phyloP scores from a whole-genome alignment of 768 basidiomycete genomes.

The Xerocomus spinulosus region DNA sequence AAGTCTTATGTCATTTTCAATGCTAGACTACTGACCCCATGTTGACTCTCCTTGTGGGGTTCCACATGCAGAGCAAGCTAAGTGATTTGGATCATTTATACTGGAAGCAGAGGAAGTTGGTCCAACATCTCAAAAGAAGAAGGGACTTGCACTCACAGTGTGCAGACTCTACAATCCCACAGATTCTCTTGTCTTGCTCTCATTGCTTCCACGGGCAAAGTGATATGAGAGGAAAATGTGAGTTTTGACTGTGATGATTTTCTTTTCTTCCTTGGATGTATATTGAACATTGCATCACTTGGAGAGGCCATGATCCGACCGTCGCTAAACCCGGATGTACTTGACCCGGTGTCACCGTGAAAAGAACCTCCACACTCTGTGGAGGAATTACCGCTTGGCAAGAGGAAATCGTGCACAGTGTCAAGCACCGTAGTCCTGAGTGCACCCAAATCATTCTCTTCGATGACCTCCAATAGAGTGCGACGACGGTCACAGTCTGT shows the following conservation, averaged over 20 bases:
- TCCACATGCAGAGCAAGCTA: conserved; percentile 60
- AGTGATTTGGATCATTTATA: conserved; percentile 46
- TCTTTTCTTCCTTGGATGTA: conserved; percentile 16
- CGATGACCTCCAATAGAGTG: conserved; percentile 45
- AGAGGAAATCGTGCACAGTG: conserved; percentile 50
- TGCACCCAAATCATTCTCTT: conserved; percentile 39
- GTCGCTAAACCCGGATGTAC: not conserved
- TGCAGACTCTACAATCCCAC: conserved; percentile 62
- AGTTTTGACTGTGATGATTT: conserved; percentile 20
- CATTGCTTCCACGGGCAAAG: not conserved
- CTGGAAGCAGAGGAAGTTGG: conserved; percentile 31
- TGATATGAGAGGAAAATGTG: not conserved
- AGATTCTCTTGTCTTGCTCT: conserved; percentile 35
- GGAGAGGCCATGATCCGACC: not conserved
- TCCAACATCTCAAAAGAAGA: not conserved
- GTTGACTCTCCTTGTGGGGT: conserved; percentile 44
- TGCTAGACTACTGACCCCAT: not conserved
- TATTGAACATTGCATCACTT: not conserved
- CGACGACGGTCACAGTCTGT: conserved; percentile 49
- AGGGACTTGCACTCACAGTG: conserved; percentile 44
- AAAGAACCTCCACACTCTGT: conserved; percentile 1
- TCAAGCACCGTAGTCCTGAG: conserved; percentile 42
- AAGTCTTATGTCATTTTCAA: not conserved
- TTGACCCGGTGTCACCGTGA: not conserved
- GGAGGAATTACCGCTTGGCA: conserved; percentile 23